These are phyloP conservation scores for Cenchrus americanus DNA, from an alignment of 176 grass and related monocot species.

Conservation along the genomic window DNA sequence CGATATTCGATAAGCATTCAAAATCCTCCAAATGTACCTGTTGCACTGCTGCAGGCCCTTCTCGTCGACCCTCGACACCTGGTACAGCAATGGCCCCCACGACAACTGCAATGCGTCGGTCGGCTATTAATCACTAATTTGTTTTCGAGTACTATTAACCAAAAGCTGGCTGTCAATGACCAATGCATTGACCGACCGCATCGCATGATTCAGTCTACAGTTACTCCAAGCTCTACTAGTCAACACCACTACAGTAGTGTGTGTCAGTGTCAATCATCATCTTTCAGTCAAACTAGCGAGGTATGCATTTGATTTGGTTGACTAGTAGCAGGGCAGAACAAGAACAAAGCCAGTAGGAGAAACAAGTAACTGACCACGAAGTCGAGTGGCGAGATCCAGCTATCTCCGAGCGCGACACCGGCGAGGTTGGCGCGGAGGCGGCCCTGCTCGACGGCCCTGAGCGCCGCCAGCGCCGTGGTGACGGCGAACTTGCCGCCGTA, in stretches of 20 bases:
- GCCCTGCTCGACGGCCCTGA: constrained; percentile 55
- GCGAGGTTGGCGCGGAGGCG: constrained; percentile 55
- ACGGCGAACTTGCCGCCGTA: constrained; percentile 98
- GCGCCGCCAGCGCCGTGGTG: constrained; percentile 58
- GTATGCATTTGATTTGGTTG: no score
- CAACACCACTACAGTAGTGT: no score
- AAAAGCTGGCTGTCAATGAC: background rate
- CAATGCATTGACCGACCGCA: background rate
- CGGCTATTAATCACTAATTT: background rate
- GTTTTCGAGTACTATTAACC: background rate
- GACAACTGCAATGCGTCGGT: constrained; percentile 18
- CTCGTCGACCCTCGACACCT: constrained; percentile 77
- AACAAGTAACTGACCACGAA: constrained; percentile 52
- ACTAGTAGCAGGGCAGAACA: no score
- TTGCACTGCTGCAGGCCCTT: constrained; percentile 47
- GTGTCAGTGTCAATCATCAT: no score
- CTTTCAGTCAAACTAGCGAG: no score
- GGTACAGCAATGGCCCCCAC: constrained; percentile 77
- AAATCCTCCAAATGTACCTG: background rate
- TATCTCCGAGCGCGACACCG: constrained; percentile 75
- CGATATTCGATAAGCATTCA: background rate
- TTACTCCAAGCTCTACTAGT: no score
- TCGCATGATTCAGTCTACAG: no score
- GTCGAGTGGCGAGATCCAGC: constrained; percentile 92
- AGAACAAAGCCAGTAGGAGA: no score